Evolutionary conservation across 2,329 filamentous ascomycete species (phyloP).

Genomic region (Parascedosporium putredinis): DNA sequence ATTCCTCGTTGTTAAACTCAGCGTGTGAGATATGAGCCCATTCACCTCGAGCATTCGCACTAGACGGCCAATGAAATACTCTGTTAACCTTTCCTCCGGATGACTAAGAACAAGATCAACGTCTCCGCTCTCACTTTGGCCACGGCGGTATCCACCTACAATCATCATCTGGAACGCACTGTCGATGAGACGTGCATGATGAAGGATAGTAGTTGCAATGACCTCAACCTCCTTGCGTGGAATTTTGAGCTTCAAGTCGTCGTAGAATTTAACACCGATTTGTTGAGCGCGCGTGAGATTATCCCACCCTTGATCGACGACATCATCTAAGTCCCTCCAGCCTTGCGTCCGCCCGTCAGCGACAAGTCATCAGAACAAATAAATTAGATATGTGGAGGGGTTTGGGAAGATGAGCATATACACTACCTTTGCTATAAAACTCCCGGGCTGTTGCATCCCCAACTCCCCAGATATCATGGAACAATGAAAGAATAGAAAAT

Average conservation of each 20-base stretch:
- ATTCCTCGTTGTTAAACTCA: slow-evolving; percentile 58
- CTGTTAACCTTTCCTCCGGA: slow-evolving; percentile 56
- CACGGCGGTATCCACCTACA: slow-evolving; percentile 73
- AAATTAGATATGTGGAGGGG: background rate
- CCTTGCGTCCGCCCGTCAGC: slow-evolving; percentile 22
- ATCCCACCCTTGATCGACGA: slow-evolving; percentile 74
- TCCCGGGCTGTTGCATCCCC: slow-evolving; percentile 69
- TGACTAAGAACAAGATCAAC: slow-evolving; percentile 82
- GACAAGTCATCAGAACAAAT: too few relatives aligned
- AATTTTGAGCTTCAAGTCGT: slow-evolving; percentile 67
- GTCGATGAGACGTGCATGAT: slow-evolving; percentile 55
- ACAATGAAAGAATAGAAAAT: slow-evolving; percentile 54
- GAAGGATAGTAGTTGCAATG: slow-evolving; percentile 54
- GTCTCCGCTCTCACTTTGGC: slow-evolving; percentile 64
- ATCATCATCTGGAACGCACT: slow-evolving; percentile 47
- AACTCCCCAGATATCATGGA: slow-evolving; percentile 89
- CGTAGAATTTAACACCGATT: slow-evolving; percentile 88
- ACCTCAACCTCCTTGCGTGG: slow-evolving; percentile 61
- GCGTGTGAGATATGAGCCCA: slow-evolving; percentile 69
- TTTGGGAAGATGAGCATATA: slow-evolving; percentile 1
- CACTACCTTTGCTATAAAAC: slow-evolving; percentile 57
- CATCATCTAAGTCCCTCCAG: slow-evolving; percentile 77
- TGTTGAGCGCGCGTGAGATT: slow-evolving; percentile 71
- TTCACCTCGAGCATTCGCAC: slow-evolving; percentile 58
- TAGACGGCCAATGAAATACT: slow-evolving; percentile 60